A percentile compares a stretch with the other conserved stretches of the same genome.
Conservation (phyloP, 73 alveolate genomes). For the Paramecium sexaurelia region DNA sequence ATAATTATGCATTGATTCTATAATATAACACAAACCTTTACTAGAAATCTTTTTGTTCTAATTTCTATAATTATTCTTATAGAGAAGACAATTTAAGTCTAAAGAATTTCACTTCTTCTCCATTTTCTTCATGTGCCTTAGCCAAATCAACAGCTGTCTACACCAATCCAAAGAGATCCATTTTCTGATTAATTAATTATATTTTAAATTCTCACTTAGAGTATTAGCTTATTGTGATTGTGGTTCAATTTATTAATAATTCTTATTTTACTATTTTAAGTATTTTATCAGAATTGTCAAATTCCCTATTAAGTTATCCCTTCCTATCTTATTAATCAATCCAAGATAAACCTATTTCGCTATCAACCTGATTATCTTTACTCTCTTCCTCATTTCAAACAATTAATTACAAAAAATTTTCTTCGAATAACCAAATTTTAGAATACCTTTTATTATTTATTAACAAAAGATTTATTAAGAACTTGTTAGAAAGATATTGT, state of each 20-base stretch:
- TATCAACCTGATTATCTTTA: too few relatives aligned
- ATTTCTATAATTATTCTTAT: background rate
- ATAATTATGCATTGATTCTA: background rate
- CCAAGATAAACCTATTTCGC: background rate
- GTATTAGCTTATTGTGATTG: conserved; percentile 11
- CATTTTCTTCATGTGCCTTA: conserved; percentile 17
- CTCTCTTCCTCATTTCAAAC: too few relatives aligned
- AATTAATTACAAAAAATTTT: too few relatives aligned
- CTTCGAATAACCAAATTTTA: too few relatives aligned
- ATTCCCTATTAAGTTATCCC: background rate
- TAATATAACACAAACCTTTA: background rate
- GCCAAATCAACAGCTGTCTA: conserved; percentile 32
- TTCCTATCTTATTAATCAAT: background rate
- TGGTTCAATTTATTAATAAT: background rate
- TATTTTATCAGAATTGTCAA: background rate
- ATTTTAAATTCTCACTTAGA: conserved; percentile 14
- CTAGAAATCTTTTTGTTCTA: background rate
- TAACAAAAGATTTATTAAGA: too few relatives aligned
- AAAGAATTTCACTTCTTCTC: conserved; percentile 21
- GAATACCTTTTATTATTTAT: too few relatives aligned
- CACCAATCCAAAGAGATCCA: conserved; percentile 44
- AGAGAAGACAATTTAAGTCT: background rate
- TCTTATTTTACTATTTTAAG: background rate
- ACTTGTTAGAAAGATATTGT: too few relatives aligned
- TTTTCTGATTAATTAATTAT: conserved; percentile 15